Evolutionary conservation across 495 filamentous ascomycete genomes (phyloP), one percentile per base, ranked within the genome.

Genomic region (Melanomma pulvis-pyrius): DNA sequence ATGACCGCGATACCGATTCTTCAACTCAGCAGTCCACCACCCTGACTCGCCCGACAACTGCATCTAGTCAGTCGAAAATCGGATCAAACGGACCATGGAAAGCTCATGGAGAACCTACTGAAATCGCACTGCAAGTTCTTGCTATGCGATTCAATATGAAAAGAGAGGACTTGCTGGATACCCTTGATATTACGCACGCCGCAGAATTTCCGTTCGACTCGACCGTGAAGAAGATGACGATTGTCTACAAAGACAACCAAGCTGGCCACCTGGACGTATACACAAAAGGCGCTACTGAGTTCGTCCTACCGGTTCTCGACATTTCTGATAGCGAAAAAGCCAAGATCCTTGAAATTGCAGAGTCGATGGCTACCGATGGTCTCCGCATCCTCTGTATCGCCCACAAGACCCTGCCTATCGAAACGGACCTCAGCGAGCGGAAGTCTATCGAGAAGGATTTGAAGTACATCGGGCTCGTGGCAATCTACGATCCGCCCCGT

Each of bases 401-500:
- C 36, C 72, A 79, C 61, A 79, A 78, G 32, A 51, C 24, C 26
- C 25, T 71, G 17, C 64, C 79, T 29, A 21, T 67, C 30, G 66
- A 74, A 1, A 56, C 59, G 13, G 74, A 79, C 24, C 69, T 79
- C 21, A 61, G 67, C 36, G 68, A 79, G 19, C 80, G 83, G 22
- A 65, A 72, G 21, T 74, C 80, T 34, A 81, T 88, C 22, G 88
- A 91, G 71, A 79, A 78, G 9, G 77, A 84, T 13, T 78, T 91
- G 44, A 76, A 76, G 11, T 87, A 88, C 67, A 76, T 84, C 21
- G 90, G 89, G 19, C 78, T 91, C 25, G 85, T 88, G 50, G 87
- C 88, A 61, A 82, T 90, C 8, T 88, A 90, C 56, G 88, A 92
- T 63, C 90, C 90, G 17, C 89, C 90, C 39, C 82, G 88, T 29